Evolutionary conservation across 805 yeast species (phyloP).

Genomic region (Metschnikowia rubicola): DNA sequence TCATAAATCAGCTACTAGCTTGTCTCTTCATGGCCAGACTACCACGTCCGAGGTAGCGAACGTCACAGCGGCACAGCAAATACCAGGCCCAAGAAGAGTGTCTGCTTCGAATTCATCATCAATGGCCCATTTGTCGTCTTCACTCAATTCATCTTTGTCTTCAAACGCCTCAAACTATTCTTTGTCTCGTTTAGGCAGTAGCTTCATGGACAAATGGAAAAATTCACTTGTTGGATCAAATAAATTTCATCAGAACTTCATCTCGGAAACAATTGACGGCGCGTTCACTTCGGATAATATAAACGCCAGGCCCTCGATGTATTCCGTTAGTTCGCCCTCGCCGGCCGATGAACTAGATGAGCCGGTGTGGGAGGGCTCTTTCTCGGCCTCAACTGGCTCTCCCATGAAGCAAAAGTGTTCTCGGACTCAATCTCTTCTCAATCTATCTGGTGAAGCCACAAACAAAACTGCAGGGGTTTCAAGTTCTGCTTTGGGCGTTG

Average conservation of each 20-base stretch:
- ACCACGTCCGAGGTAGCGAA: constrained; percentile 17
- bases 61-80: constrained; percentile 21
- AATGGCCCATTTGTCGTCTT: constrained; percentile 39
- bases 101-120: constrained; percentile 40
- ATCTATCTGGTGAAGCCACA: constrained; percentile 14
- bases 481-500: constrained; percentile 4
- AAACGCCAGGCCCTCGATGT: constrained; percentile 4
- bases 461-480: constrained; percentile 12
- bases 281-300: constrained; percentile 7
- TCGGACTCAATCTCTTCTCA: constrained; percentile 36
- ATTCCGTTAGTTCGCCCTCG: constrained; percentile 13
- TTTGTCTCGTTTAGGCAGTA: constrained; percentile 38
- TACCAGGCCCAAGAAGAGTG: constrained; percentile 9
- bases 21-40: constrained; percentile 18
- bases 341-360: constrained; percentile 17
- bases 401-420: constrained; percentile 17
- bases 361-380: constrained; percentile 13
- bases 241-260: constrained; percentile 3
- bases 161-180: constrained; percentile 39
- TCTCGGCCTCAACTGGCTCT: neutral
- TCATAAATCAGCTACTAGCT: constrained; percentile 29
- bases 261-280: constrained; percentile 8
- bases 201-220: constrained; percentile 46
- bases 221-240: constrained; percentile 24
- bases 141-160: constrained; percentile 36